These are phyloP conservation scores for Xylariaceae sp. DNA, from an alignment of 2,329 filamentous ascomycete genomes.

Conservation along the genomic window DNA sequence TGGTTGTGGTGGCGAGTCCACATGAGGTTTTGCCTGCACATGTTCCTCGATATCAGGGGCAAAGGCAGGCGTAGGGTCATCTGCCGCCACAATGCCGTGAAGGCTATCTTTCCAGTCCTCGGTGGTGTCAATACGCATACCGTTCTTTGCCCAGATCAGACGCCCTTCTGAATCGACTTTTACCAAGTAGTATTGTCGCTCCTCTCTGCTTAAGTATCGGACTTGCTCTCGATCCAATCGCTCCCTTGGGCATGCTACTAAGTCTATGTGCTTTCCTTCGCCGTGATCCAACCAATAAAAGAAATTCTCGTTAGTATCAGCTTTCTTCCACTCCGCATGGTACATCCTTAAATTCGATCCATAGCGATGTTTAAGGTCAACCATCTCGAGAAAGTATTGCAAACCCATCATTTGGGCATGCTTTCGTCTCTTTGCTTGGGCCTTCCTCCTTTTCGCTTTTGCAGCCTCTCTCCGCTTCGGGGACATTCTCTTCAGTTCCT, in stretches of 20 bases:
- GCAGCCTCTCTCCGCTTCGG: conserved; percentile 43
- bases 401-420: conserved; percentile 80
- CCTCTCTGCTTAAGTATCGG: conserved; percentile 80
- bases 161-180: conserved; percentile 73
- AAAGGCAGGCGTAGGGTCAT: conserved; percentile 62
- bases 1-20: conserved; percentile 30
- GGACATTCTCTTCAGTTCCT: conserved; percentile 33
- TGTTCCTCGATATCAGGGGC: conserved; percentile 38
- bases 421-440: conserved; percentile 61
- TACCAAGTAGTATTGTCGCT: conserved; percentile 79
- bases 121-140: conserved; percentile 74
- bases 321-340: conserved; percentile 80
- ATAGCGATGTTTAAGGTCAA: conserved; percentile 84
- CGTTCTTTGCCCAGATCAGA: conserved; percentile 87
- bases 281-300: conserved; percentile 93
- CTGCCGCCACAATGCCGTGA: conserved; percentile 67
- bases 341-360: conserved; percentile 81
- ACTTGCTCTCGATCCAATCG: conserved; percentile 78
- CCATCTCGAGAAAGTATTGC: conserved; percentile 85
- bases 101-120: conserved; percentile 78
- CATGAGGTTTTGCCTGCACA: conserved; percentile 26
- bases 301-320: conserved; percentile 81
- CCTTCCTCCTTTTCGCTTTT: conserved; percentile 47
- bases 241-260: conserved; percentile 73
- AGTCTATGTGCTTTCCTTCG: conserved; percentile 69